These are phyloP conservation scores for Teratosphaeria destructans DNA, from an alignment of 2,329 filamentous ascomycete genomes.

Conservation along the genomic window DNA sequence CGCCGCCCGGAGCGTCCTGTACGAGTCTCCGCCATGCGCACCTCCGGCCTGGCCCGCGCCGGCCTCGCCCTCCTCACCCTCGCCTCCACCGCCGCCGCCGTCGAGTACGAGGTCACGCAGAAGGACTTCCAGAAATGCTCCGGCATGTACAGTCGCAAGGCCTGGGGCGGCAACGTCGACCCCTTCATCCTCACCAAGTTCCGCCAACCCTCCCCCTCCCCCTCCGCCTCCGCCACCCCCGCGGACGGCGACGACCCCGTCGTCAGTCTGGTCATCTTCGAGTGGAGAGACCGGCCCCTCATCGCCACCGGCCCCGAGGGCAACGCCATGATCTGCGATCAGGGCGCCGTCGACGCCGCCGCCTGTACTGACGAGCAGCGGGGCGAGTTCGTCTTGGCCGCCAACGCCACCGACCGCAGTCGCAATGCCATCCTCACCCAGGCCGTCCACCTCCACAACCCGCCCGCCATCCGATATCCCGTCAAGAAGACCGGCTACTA, in stretches of 20 bases:
- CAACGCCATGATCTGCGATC: constrained; percentile 55
- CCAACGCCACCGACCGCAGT: constrained; percentile 63
- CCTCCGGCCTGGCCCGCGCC: not conserved
- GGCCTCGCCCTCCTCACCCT: constrained; percentile 3
- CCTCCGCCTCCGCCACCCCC: no score
- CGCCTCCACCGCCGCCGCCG: not conserved
- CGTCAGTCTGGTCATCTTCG: constrained; percentile 81
- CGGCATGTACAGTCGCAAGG: constrained; percentile 87
- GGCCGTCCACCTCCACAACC: constrained; percentile 70
- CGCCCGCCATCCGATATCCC: constrained; percentile 65
- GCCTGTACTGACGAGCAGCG: constrained; percentile 68
- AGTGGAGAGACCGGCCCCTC: constrained; percentile 61
- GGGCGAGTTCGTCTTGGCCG: constrained; percentile 72
- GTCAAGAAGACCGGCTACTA: constrained; percentile 92
- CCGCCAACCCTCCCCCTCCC: constrained; percentile 35
- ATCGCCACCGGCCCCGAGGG: not conserved
- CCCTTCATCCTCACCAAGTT: constrained; percentile 86
- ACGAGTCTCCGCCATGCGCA: not conserved
- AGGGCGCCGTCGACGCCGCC: constrained; percentile 55
- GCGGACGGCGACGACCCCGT: constrained; percentile 55
- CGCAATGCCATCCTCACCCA: constrained; percentile 64
- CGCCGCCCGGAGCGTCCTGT: not conserved
- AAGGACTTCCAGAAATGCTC: constrained; percentile 69
- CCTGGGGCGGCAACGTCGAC: constrained; percentile 80
- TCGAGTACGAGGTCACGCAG: constrained; percentile 41